Evolutionary conservation across 768 basidiomycete species (phyloP), one percentile per base, ranked within the genome.

Genomic region (Collybiopsis luxurians): DNA sequence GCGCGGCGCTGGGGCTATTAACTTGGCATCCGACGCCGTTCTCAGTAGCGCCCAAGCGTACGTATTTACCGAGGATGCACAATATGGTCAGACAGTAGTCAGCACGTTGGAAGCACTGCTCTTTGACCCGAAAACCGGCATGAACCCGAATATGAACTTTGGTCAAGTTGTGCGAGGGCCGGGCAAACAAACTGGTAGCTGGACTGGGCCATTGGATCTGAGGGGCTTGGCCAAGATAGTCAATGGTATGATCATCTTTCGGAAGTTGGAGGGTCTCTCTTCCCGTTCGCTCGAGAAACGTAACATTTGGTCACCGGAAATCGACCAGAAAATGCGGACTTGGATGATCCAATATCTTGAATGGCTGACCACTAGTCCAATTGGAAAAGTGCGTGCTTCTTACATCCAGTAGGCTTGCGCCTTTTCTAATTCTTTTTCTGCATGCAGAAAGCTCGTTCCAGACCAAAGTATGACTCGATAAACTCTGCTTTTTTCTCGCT

Each of bases 101-200:
- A 56, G 59, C n/a, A 68, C 70, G 56, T 69, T 82, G 53, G 68
- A 80, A 43, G 56, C 71, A 6, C 83, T 79, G 67, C 84, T 84
- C 70, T 61, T 83, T 36, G 54, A 71, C 21, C 40, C 72, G 2
- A 55, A 63, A 4, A 82, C 81, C 3, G 68, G 62, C 12, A 80
- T 84, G 77, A 75, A 78, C 61, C 82, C 81, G 12, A 80, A 81
- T 65, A 69, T 84, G 64, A 74, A 83, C 56, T 85, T 71, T 60
- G 81, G 80, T 0, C 83, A 84, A 65, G 66, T 80, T 10, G 71
- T 82, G 23, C 78, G 83, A 6, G 82, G 83, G 1, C 78, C 79
- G 19, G 80, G 79, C 1, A 63, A 67, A 28, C 63, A 63, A 58
- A 54, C 63, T 5, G 84, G 84, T 15, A 76, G 77, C 12, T 81